Evolutionary conservation across 305 asterid genomes (phyloP), one percentile per base, ranked within the genome.

Genomic region (Euphrasia arctica): DNA sequence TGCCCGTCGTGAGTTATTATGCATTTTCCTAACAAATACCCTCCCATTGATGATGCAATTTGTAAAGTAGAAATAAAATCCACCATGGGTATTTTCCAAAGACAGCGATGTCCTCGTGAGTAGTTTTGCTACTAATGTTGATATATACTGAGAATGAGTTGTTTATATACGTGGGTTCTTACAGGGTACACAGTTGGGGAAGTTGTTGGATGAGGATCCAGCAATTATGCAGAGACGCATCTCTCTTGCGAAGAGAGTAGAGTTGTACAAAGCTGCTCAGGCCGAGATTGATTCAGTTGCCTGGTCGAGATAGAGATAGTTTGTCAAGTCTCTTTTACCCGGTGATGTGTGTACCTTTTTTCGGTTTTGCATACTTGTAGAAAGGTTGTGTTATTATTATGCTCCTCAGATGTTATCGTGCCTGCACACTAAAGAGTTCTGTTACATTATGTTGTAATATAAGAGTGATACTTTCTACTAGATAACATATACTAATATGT

Each of bases 121-220:
- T 51, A 51, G 45, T 51, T 51, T 54, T 54, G 41, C 9, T 2
- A 25, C 28, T 25, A 27, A 27, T 11, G 4, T 8, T 54, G 25
- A 27, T 22, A 22, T 54, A 28, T 55, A 52, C 42, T 45, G 48
- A 25, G 41, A 49, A 50, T 7, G 18, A 27, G 13, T 25, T 39
- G 12, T 39, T 11, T 11, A 2, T 29, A 14, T 56, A 50, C 18
- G 58, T 52, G 58, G 18, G 7, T 36, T 22, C 39, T 70, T 43
- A 56, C 78, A 87, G 93, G 90, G 73, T 2, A 81, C 67, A 62
- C 84, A 81, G 54, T 79, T 87, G 74, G 85, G 93, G 4, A 77
- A 42, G 54, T 58, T 87, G 78, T 75, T 87, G 84, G 93, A 87
- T 11, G 95, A 87, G 82, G 95, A 87, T 77, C 95, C 95, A 1